These are phyloP conservation scores for Blumeria hordei DNA, from an alignment of 2,329 filamentous ascomycete species.

Conservation along the genomic window DNA sequence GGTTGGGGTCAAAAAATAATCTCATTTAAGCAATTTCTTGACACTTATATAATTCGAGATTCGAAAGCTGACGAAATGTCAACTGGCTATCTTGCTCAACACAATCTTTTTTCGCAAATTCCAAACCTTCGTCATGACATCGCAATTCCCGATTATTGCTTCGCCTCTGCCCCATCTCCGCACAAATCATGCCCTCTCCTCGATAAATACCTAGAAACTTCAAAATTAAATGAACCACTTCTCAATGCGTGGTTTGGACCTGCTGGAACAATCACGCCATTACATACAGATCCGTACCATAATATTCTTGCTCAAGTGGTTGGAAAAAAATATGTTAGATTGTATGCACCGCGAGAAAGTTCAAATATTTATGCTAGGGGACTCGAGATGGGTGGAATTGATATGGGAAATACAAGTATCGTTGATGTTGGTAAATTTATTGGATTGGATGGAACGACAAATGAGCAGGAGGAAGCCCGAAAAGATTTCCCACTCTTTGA, in stretches of 20 bases:
- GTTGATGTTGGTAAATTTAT: slow-evolving; percentile 53
- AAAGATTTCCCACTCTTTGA: slow-evolving; percentile 8
- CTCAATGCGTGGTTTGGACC: slow-evolving; percentile 91
- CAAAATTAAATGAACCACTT: slow-evolving; percentile 31
- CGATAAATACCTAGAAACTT: slow-evolving; percentile 16
- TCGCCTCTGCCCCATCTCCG: slow-evolving; percentile 34
- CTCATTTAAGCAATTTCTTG: slow-evolving; percentile 46
- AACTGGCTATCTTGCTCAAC: slow-evolving; percentile 66
- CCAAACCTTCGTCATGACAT: slow-evolving; percentile 56
- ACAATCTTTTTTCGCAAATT: slow-evolving; percentile 67
- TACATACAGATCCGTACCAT: slow-evolving; percentile 86
- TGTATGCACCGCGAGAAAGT: slow-evolving; percentile 49
- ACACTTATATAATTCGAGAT: slow-evolving; percentile 10
- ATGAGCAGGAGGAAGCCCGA: slow-evolving; percentile 4
- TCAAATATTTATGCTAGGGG: slow-evolving; percentile 33
- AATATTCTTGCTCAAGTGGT: slow-evolving; percentile 81
- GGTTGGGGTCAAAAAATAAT: slow-evolving; percentile 69
- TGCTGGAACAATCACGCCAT: slow-evolving; percentile 62
- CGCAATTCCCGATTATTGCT: slow-evolving; percentile 63
- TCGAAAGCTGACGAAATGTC: neutral
- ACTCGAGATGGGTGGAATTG: slow-evolving; percentile 40
- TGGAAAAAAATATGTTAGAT: slow-evolving; percentile 71
- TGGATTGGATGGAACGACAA: slow-evolving; percentile 25
- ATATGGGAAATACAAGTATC: slow-evolving; percentile 77
- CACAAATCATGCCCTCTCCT: slow-evolving; percentile 24